Percentiles rank a stretch among this genome's conserved stretches.
These are phyloP conservation scores for Phlyctochytrium bullatum DNA, from an alignment of 192 early-diverging fungal species.

Conservation along the genomic window DNA sequence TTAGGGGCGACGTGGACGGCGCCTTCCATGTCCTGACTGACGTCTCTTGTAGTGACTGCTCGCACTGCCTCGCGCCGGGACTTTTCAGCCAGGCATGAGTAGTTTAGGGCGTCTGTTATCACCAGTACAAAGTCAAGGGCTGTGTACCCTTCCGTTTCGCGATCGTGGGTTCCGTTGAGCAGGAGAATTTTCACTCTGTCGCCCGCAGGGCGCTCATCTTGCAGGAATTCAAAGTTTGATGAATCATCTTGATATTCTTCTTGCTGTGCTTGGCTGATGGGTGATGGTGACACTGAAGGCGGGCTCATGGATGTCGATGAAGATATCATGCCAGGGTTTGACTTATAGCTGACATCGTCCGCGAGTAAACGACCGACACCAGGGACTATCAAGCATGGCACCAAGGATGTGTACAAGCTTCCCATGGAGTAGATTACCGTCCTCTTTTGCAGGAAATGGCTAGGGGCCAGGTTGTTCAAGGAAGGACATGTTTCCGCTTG, in stretches of 20 bases:
- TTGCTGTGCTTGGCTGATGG: not conserved
- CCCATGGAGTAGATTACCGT: constrained; percentile 70
- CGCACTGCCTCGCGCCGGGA: constrained; percentile 7
- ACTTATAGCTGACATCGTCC: constrained; percentile 25
- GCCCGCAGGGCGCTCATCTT: not conserved
- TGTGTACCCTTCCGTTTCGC: constrained; percentile 67
- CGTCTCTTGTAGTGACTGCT: constrained; percentile 22
- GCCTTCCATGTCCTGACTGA: constrained; percentile 24
- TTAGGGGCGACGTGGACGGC: constrained; percentile 22
- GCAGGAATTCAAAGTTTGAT: not conserved
- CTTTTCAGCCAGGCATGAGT: constrained; percentile 32
- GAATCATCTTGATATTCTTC: not conserved
- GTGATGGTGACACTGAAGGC: not conserved
- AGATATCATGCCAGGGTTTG: not conserved
- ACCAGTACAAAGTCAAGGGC: constrained; percentile 70
- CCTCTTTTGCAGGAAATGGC: constrained; percentile 46
- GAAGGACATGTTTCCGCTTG: constrained; percentile 67
- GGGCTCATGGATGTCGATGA: not conserved
- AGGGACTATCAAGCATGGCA: constrained; percentile 69
- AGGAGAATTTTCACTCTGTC: constrained; percentile 58
- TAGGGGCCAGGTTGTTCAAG: constrained; percentile 58
- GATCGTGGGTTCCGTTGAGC: constrained; percentile 67
- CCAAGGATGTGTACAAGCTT: constrained; percentile 70
- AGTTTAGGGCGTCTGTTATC: constrained; percentile 66
- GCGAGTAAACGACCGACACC: constrained; percentile 64